Evolutionary conservation across 352 stramenopile species (phyloP), one percentile per base, ranked within the genome.

Genomic region (Phytophthora syringae): DNA sequence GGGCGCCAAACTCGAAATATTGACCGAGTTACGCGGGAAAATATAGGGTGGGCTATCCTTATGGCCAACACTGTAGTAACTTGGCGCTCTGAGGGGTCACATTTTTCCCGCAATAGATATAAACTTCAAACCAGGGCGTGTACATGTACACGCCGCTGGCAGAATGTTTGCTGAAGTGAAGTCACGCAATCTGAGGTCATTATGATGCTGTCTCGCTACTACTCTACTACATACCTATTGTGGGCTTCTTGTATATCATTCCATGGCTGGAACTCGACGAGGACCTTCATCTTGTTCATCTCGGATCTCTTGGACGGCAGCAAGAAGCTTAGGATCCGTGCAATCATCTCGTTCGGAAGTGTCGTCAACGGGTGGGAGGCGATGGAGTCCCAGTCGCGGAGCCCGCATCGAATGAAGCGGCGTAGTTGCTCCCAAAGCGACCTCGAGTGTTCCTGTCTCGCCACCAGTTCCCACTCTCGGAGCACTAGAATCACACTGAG

Each of bases 401-500:
- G 51, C 2, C 36, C 30, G 48, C 39, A n/a, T 15, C 51, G 9
- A 34, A 12, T 20, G 6, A 30, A 32, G 6, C 21, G 25, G n/a
- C 15, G 25, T 16, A 51, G n/a, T 10, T 10, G 52, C 13, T 18
- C 7, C 52, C 24, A 32, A 4, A 42, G 16, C 43, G 55, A 48
- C 20, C 43, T 34, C 6, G 18, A 30, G 5, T 21, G 54, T 16
- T 63, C 44, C 1, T 40, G 9, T 16, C 11, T 48, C 11, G 44
- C 44, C 12, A 55, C 32, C n/a, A n/a, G n/a, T n/a, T 60, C 20
- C 39, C 52, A 50, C 5, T 51, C 13, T 3, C 52, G 52, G 3
- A 60, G 20, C 7, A 60, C 3, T 15, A 51, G 4, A 15, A 60
- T 50, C 11, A 2, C 25, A 2, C 40, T 3, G 2, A 51, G 9